Percentiles rank a stretch among this genome's conserved stretches.
These are phyloP conservation scores for Glarea lozoyensis DNA, from an alignment of 495 filamentous ascomycete genomes.

Conservation along the genomic window DNA sequence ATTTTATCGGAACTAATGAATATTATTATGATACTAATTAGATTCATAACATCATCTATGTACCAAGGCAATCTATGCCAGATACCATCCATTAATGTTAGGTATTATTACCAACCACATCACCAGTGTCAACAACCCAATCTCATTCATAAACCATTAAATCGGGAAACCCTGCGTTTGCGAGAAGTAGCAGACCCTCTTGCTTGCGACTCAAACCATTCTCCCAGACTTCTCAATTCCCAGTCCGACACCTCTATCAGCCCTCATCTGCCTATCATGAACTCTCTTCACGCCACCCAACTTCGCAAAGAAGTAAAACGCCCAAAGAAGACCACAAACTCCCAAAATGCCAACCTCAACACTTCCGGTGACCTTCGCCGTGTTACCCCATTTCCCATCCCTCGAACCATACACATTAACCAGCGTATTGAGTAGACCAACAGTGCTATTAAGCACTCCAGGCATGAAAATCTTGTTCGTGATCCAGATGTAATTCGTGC, in stretches of 20 bases:
- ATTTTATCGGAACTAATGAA: no score
- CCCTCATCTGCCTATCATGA: constrained; percentile 16
- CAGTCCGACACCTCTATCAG: constrained; percentile 3
- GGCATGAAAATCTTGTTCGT: constrained; percentile 34
- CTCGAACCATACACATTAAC: constrained; percentile 39
- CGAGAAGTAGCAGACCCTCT: no score
- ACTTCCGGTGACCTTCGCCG: constrained; percentile 30
- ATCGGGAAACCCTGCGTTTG: no score
- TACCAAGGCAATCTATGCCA: no score
- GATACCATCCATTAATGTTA: no score
- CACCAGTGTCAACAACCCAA: no score
- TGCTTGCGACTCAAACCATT: neutral
- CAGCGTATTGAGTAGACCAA: constrained; percentile 39
- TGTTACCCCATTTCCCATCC: constrained; percentile 33
- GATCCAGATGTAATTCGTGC: constrained; percentile 36
- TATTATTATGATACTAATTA: no score
- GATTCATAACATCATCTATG: no score
- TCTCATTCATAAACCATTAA: no score
- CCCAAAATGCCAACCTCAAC: constrained; percentile 19
- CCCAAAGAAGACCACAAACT: constrained; percentile 22
- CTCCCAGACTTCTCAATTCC: neutral
- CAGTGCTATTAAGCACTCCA: constrained; percentile 32
- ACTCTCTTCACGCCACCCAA: constrained; percentile 22
- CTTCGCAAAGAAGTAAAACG: constrained; percentile 27
- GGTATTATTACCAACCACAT: no score